These are phyloP conservation scores for Sparassis latifolia DNA, from an alignment of 1,284 basidiomycete species.

Conservation along the genomic window DNA sequence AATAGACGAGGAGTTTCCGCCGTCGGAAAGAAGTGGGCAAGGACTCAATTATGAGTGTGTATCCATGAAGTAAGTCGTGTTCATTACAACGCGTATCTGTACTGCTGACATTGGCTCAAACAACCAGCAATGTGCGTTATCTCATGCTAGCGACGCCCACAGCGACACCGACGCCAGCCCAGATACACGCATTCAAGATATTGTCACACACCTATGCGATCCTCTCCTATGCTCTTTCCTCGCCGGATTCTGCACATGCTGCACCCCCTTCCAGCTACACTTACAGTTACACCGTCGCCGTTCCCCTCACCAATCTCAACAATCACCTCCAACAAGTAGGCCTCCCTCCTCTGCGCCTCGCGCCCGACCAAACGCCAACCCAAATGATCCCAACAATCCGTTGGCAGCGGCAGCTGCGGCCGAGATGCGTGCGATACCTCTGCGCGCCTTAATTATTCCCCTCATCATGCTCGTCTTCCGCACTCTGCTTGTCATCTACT, in stretches of 20 bases:
- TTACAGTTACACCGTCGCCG: conserved; percentile 14
- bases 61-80: conserved; percentile 45
- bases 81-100: conserved; percentile 2
- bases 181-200: conserved; percentile 61
- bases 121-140: conserved; percentile 50
- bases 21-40: conserved; percentile 24
- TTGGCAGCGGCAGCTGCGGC: conserved; percentile 27
- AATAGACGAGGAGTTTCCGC: conserved; percentile 51
- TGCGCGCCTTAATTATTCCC: conserved; percentile 60
- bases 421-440: conserved; percentile 41
- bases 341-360: conserved; percentile 40
- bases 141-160: conserved; percentile 45
- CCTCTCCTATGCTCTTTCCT: conserved; percentile 26
- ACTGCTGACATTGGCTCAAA: too few relatives aligned
- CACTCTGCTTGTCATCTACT: conserved; percentile 66
- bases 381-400: conserved; percentile 21
- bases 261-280: background rate
- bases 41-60: conserved; percentile 57
- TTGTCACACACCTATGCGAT: conserved; percentile 67
- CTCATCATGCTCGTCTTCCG: conserved; percentile 63
- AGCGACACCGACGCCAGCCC: conserved; percentile 49
- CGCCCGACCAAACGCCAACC: conserved; percentile 19
- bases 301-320: conserved; percentile 43
- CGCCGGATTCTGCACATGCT: conserved; percentile 22
- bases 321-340: conserved; percentile 57